phyloP scores from a whole-genome alignment of 495 filamentous ascomycete genomes.

The Podospora anserina region DNA sequence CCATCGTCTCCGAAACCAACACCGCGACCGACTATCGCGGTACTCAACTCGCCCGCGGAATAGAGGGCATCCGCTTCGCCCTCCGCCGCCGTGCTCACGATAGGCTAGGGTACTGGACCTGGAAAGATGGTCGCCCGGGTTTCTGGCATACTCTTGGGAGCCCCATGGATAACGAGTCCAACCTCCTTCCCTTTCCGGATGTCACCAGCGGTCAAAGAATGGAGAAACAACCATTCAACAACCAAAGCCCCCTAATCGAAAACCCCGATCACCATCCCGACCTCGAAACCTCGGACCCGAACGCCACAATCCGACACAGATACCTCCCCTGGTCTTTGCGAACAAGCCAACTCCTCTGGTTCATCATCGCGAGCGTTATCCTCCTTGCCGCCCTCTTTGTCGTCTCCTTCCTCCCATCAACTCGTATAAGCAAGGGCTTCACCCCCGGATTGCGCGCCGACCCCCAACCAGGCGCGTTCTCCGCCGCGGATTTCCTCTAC shows the following conservation, averaged over 20 bases:
- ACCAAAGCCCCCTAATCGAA: neutral
- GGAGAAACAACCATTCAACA: constrained; percentile 41
- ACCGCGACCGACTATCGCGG: constrained; percentile 60
- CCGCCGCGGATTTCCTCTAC: constrained; percentile 82
- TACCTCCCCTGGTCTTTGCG: constrained; percentile 79
- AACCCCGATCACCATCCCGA: constrained; percentile 25
- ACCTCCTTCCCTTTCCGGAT: constrained; percentile 25
- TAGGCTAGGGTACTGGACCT: constrained; percentile 79
- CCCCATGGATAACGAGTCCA: constrained; percentile 31
- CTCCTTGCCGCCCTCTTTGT: constrained; percentile 71
- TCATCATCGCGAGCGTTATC: constrained; percentile 58
- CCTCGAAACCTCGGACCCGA: constrained; percentile 37
- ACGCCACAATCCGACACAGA: constrained; percentile 54
- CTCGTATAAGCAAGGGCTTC: constrained; percentile 65
- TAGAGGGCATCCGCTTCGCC: constrained; percentile 45
- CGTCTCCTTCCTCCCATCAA: constrained; percentile 68
- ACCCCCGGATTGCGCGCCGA: constrained; percentile 59
- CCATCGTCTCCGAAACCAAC: constrained; percentile 75
- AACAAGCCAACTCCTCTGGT: constrained; percentile 58
- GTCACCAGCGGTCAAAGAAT: constrained; percentile 26
- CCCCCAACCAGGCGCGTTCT: constrained; percentile 65
- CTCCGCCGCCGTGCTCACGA: constrained; percentile 53
- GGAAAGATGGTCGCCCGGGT: constrained; percentile 44
- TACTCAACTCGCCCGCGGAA: constrained; percentile 55
- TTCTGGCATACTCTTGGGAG: constrained; percentile 47